Evolutionary conservation across 2,329 filamentous ascomycete genomes (phyloP).

Genomic region (Emericellopsis atlantica): DNA sequence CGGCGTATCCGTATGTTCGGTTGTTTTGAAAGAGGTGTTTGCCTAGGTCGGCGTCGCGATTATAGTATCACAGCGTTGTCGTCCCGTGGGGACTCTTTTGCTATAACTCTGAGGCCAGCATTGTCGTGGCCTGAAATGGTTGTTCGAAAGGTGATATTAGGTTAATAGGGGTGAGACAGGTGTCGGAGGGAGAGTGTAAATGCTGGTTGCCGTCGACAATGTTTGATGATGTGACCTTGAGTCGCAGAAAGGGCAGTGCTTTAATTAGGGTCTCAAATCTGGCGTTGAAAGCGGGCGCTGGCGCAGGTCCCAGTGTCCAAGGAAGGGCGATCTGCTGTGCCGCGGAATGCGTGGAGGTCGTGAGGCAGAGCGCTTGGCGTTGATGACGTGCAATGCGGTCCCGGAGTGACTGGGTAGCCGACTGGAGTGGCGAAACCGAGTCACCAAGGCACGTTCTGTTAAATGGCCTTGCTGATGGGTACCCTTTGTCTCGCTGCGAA

Average conservation of each 20-base stretch:
- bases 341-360: background rate
- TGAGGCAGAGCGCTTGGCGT: background rate
- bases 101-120: constrained; percentile 15
- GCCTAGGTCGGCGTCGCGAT: background rate
- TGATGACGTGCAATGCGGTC: background rate
- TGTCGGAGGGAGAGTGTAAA: background rate
- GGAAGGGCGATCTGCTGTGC: background rate
- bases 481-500: too few species aligned
- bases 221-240: background rate
- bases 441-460: background rate
- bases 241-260: background rate
- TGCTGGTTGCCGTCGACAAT: background rate
- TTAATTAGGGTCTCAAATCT: background rate
- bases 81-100: constrained; percentile 6
- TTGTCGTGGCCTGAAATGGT: constrained; percentile 6
- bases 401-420: background rate
- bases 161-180: background rate
- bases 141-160: too few species aligned
- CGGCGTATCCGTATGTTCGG: background rate
- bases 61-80: background rate
- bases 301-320: background rate
- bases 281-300: background rate
- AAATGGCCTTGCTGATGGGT: too few species aligned
- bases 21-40: background rate
- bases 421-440: background rate